These are phyloP conservation scores for Haplosporangium sp. DNA, from an alignment of 371 early-diverging fungal genomes.

Conservation along the genomic window DNA sequence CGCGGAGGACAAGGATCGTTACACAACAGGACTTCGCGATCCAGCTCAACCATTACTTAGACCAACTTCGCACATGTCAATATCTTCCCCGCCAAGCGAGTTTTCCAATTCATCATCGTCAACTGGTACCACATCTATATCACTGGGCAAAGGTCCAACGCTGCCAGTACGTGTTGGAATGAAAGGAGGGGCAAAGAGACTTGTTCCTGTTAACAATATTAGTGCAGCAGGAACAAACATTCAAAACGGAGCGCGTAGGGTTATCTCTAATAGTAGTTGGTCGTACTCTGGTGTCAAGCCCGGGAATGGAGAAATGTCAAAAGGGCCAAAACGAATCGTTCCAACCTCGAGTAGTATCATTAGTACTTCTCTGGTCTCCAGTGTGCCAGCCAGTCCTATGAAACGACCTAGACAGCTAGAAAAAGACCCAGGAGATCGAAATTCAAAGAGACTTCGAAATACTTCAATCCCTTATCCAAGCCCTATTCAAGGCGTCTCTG, in stretches of 20 bases:
- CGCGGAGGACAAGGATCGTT: slow-evolving; percentile 38
- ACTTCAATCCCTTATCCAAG: neutral
- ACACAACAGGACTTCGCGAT: slow-evolving; percentile 31
- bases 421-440: neutral
- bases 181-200: slow-evolving; percentile 30
- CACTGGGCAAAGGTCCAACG: neutral
- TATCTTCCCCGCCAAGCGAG: slow-evolving; percentile 1
- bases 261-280: slow-evolving; percentile 1
- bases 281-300: neutral
- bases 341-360: neutral
- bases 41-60: slow-evolving; percentile 16
- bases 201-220: slow-evolving; percentile 7
- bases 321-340: slow-evolving; percentile 15
- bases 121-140: neutral
- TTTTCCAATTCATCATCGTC: slow-evolving; percentile 7
- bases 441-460: slow-evolving; percentile 12
- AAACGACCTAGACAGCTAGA: slow-evolving; percentile 26
- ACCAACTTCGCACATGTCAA: slow-evolving; percentile 17
- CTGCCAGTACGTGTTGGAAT: slow-evolving; percentile 9
- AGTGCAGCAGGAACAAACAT: neutral
- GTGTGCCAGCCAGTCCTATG: slow-evolving; percentile 15
- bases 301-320: slow-evolving; percentile 14
- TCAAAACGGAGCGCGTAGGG: slow-evolving; percentile 15
- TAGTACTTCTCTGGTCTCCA: neutral
- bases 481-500: slow-evolving; percentile 16